Evolutionary conservation across 1,139 yeast species (phyloP).

Genomic region (Yamadazyma membranifaciens): DNA sequence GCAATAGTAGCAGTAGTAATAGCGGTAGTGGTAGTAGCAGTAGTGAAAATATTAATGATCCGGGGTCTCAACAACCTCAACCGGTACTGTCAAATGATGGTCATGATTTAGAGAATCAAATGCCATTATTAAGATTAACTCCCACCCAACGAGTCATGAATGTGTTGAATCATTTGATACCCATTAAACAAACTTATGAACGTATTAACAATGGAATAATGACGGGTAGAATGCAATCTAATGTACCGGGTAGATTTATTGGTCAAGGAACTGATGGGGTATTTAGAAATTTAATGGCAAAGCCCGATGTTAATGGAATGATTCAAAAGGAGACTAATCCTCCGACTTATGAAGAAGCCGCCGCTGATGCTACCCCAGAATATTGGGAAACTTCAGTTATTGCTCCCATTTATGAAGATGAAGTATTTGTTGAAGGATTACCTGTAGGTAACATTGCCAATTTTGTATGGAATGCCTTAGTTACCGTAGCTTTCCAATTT

Average conservation of each 20-base stretch:
- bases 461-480: conserved; percentile 86
- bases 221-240: conserved; percentile 47
- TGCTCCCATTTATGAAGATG: conserved; percentile 82
- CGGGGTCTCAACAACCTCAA: no score
- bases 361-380: conserved; percentile 93
- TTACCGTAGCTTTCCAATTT: conserved; percentile 87
- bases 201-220: conserved; percentile 42
- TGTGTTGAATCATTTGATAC: conserved; percentile 34
- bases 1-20: neutral
- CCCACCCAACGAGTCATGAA: conserved; percentile 31
- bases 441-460: conserved; percentile 94
- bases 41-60: conserved; percentile 1
- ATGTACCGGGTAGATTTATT: conserved; percentile 43
- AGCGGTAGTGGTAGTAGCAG: conserved; percentile 1
- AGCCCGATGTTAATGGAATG: conserved; percentile 58
- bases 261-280: conserved; percentile 84
- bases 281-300: conserved; percentile 85
- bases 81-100: neutral
- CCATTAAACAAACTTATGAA: conserved; percentile 45
- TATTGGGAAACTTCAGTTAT: conserved; percentile 93
- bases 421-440: conserved; percentile 88
- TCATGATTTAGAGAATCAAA: conserved; percentile 21
- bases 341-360: conserved; percentile 95
- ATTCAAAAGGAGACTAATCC: conserved; percentile 54
- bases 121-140: conserved; percentile 17